Conservation (phyloP, 495 filamentous ascomycete genomes). For the Pseudevernia furfuracea region DNA sequence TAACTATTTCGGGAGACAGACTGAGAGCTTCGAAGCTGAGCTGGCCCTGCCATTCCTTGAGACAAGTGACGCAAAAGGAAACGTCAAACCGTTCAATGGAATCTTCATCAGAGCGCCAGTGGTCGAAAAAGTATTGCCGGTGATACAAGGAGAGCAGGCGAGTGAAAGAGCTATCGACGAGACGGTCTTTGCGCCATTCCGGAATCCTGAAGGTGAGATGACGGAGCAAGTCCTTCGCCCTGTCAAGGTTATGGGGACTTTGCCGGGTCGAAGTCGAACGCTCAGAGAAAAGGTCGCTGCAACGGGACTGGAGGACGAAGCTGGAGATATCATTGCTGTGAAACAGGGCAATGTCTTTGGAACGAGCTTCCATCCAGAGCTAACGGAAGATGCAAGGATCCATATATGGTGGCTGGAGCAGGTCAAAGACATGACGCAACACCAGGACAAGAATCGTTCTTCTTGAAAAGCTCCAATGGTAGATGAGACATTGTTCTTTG, state of each 20-base stretch:
- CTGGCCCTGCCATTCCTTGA: constrained; percentile 67
- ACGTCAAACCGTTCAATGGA: constrained; percentile 53
- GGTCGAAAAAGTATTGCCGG: constrained; percentile 71
- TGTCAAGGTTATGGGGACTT: constrained; percentile 44
- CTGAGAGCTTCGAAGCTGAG: constrained; percentile 81
- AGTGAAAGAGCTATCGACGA: constrained; percentile 45
- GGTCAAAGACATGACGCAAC: constrained; percentile 38
- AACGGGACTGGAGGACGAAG: constrained; percentile 38
- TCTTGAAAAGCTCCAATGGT: background rate
- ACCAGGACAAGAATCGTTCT: background rate
- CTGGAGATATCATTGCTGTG: constrained; percentile 85
- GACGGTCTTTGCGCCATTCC: constrained; percentile 62
- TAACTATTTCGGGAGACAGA: constrained; percentile 94
- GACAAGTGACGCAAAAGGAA: constrained; percentile 27
- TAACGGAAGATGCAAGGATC: constrained; percentile 83
- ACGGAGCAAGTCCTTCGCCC: constrained; percentile 39
- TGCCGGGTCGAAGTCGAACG: constrained; percentile 41
- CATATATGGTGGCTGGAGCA: constrained; percentile 89
- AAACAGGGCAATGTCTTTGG: constrained; percentile 90
- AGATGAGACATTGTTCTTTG: too few relatives aligned
- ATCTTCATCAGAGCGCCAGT: constrained; percentile 94
- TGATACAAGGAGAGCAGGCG: constrained; percentile 43
- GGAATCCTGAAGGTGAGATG: constrained; percentile 38
- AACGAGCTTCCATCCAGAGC: constrained; percentile 93
- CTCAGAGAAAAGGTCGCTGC: constrained; percentile 36